A percentile compares a stretch with the other conserved stretches of the same genome.
These are phyloP conservation scores for Rhizoctonia solani DNA, from an alignment of 1,284 basidiomycete genomes.

Conservation along the genomic window DNA sequence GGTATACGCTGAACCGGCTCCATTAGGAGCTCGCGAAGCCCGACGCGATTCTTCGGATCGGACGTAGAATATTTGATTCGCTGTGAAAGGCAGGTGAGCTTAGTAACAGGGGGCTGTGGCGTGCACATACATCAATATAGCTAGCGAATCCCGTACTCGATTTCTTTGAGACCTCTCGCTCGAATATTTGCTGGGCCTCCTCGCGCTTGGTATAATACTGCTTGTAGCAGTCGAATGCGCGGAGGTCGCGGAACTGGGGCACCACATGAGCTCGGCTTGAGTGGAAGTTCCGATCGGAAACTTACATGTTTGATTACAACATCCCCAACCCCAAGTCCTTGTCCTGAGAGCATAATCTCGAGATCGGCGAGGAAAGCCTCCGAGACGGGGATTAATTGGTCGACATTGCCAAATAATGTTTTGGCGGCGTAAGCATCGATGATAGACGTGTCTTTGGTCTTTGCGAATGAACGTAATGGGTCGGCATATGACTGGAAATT, in stretches of 20 bases:
- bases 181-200: slow-evolving; percentile 89
- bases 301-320: slow-evolving; percentile 76
- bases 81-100: slow-evolving; percentile 49
- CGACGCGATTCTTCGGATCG: slow-evolving; percentile 82
- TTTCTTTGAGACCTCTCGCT: slow-evolving; percentile 77
- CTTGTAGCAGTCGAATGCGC: slow-evolving; percentile 88
- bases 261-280: not conserved
- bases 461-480: slow-evolving; percentile 83
- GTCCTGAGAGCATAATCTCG: slow-evolving; percentile 69
- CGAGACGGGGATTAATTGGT: slow-evolving; percentile 84
- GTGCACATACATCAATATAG: slow-evolving; percentile 76
- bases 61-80: slow-evolving; percentile 86
- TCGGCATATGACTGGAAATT: slow-evolving; percentile 76
- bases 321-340: slow-evolving; percentile 76
- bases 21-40: slow-evolving; percentile 93
- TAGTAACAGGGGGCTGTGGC: slow-evolving; percentile 4
- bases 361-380: slow-evolving; percentile 85
- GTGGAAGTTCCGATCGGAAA: not conserved
- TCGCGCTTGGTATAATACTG: slow-evolving; percentile 92
- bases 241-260: slow-evolving; percentile 66
- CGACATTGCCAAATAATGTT: slow-evolving; percentile 91
- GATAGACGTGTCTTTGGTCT: slow-evolving; percentile 81
- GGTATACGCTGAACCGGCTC: slow-evolving; percentile 99
- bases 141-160: slow-evolving; percentile 70
- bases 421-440: slow-evolving; percentile 90